Evolutionary conservation across 768 basidiomycete genomes (phyloP), one percentile per base, ranked within the genome.

Genomic region (Lentinula sp.): DNA sequence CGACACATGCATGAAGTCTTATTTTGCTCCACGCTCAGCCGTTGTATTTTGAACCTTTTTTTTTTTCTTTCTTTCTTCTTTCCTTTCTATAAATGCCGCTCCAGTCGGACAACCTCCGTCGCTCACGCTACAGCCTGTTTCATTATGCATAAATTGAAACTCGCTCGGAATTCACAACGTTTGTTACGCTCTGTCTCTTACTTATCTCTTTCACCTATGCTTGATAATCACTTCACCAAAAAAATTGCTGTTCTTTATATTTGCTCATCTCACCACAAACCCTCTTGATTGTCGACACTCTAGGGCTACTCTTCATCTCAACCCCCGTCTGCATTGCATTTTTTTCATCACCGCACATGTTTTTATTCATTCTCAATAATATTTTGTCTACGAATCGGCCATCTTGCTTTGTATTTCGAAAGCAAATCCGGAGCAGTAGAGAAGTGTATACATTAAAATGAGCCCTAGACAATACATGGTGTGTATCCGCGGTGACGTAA

Each of bases 221-320:
- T 59, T 23, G 28, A 33, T 39, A 51, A 51, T 43, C 15, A 13
- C 28, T n/a, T 15, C 16, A 18, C 36, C 10, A 51, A 37, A 60
- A 60, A 60, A 41, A 60, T 66, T 60, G 57, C 65, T 68, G 61
- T 68, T 63, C 68, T 64, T 62, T 68, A 63, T 67, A 67, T 70
- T 67, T 73, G 55, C 66, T 69, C 68, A 66, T 66, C 59, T 72
- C 72, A 72, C 73, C 74, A 71, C 69, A 68, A 68, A 68, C 70
- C 63, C 66, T 58, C 63, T 67, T 72, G 73, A 71, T 75, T 67
- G 69, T 73, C 69, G 70, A 49, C 71, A 73, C 28, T 28, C 28
- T 69, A 65, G 70, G 69, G 72, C 71, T 75, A 72, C 70, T 70
- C 45, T 46, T 79, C 78, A 80, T 78, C 73, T 76, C 69, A 70